Base-by-base conservation (phyloP, 2,329 filamentous ascomycete genomes). In the Fusarium equiseti region DNA sequence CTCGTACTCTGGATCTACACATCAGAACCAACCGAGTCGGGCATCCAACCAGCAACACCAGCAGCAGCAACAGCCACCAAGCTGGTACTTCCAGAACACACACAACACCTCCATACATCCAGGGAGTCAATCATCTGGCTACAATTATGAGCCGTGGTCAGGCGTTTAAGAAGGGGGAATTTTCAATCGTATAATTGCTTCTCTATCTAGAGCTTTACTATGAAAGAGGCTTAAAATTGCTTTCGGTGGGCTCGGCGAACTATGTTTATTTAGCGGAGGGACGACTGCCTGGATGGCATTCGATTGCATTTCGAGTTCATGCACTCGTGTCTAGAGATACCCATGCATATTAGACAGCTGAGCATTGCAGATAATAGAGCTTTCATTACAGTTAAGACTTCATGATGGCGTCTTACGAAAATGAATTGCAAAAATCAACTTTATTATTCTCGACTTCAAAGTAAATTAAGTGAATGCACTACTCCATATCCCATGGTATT, bases 71-170 rank as follows among this genome's bases (percentile, higher is more conserved):
- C 55, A 72, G 31, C 32, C 67, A 18, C n/a, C 50, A 10, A 54
- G 59, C 48, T 79, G 77, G 77, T 77, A 77, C 46, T 79, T 74
- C n/a, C 74, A 74, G 56, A 68, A 71, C 32, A 61, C 68, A 1
- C 66, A 68, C 27, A 72, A 43, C 48, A 52, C 24, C 32, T 70
- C 74, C 13, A 71, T 72, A 58, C 46, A 66, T 13, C 22, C 68
- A 8, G 66, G 59, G n/a, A 61, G 63, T 24, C 72, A 77, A 27
- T 60, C 70, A n/a, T 66, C 74, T 18, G 69, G 64, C 35, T 78
- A 77, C 40, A 75, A 62, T 67, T 78, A 72, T 32, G 68, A 71
- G 27, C 12, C 68, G 5, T 77, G 75, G 76, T 51, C 54, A 38
- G 68, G 61, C 48, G 60, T 59, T 13, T 63, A 46, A 62, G 20